Base-by-base conservation (phyloP, 2,329 filamentous ascomycete genomes). In the Dactylonectria estremocensis region DNA sequence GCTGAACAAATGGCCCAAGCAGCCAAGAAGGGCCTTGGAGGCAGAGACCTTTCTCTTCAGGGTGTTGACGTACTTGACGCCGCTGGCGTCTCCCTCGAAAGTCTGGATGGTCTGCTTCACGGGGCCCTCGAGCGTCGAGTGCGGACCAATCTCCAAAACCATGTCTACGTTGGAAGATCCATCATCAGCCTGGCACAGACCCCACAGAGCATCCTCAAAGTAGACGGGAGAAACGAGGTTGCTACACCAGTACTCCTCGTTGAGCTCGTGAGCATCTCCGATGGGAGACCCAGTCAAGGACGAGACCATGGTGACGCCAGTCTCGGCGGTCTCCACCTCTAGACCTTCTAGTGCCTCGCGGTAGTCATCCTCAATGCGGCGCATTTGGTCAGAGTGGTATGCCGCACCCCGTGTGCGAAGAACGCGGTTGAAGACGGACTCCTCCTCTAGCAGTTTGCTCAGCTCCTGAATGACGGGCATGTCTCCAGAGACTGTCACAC, bases 91-190 rank as follows among this genome's bases (percentile, higher is more conserved):
- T 11, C 50, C 52, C 16, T 46, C 43, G 5, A 56, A 56, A 9
- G 79, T 77, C 66, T 84, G 84, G 13, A 85, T 74, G 11, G 84
- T 84, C 74, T 87, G 84, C 71, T 85, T 83, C 54, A 85, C 77
- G 3, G 85, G 85, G 0, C 84, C 84, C 56, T 83, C 80, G 2
- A 87, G 79, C 4, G 83, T 84, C 1, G 84, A 80, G 67, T 87
- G 85, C 0, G 85, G 84, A 0, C 85, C 85, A 7, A 87, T 71
- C 71, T 87, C 85, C 9, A 66, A 13, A 20, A 66, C 31, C 7
- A 43, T 45, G 33, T 61, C 57, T 2, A 61, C 31, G 18, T 56
- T 54, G 24, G 48, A 40, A 16, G 20, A 60, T n/a, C 48, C 40
- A 18, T 61, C 64, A 48, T 61, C 48, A 11, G 43, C 37, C 8